Base-by-base conservation (phyloP, 2,329 filamentous ascomycete species). In the Rhexocercosporidium sp. region DNA sequence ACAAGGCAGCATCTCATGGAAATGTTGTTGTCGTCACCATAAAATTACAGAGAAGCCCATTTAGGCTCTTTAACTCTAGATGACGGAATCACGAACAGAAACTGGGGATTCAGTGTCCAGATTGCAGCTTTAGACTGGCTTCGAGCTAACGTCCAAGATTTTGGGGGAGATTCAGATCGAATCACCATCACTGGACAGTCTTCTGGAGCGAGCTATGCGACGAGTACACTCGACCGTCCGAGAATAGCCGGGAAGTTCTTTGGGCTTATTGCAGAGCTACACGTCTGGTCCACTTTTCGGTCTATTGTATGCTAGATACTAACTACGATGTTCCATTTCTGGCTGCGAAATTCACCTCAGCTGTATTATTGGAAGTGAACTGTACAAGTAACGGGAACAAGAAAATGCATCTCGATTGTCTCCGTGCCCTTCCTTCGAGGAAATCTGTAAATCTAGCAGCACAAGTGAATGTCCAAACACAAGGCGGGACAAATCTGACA, bases 51-150 rank as follows among this genome's bases (percentile, higher is more conserved):
- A 37, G 66, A 83, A 1, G 78, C 78, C 5, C 72, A 75, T 5
- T 76, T 79, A 14, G 81, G 83, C 1, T 84, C 84, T 66, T 69
- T 85, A 62, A 83, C 82, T 3, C 74, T 86, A n/a, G 78, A 79
- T 3, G 75, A 79, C 20, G 80, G 80, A 3, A 82, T 81, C 0
- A 81, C 79, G 62, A 79, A 78, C 29, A 71, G 79, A 0, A 85
- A 84, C 68, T 81, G 82, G 66, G 81, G 80, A 0, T 74, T 85
- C 71, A 78, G 20, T 3, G 83, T 81, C 62, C 77, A 79, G 56
- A 73, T 74, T 8, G 63, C 72, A 8, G 78, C 74, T 1, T 60
- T 80, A 0, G 69, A 75, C 25, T 79, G 77, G 78, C 69, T 80
- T 14, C 66, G 75, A 47, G 69, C 72, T 6, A 70, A 79, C 57